These are phyloP conservation scores for Jimgerdemannia flammicorona DNA, from an alignment of 192 early-diverging fungal genomes.

Conservation along the genomic window DNA sequence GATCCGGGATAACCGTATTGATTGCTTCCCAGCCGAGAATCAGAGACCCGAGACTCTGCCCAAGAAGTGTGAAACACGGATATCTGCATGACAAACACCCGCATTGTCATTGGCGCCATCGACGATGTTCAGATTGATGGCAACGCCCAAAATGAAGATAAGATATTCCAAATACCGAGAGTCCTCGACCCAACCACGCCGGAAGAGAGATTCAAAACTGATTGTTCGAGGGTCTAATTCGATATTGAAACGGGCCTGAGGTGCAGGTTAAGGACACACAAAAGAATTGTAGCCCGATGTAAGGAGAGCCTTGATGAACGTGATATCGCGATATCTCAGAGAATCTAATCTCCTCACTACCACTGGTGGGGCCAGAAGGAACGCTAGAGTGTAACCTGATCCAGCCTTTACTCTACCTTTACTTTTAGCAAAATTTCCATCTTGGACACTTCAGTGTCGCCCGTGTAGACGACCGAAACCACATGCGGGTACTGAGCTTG, in stretches of 20 bases:
- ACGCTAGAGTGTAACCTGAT: not conserved
- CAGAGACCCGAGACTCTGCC: conserved; percentile 83
- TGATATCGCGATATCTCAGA: not conserved
- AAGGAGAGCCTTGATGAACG: too few relatives aligned
- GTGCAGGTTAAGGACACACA: not conserved
- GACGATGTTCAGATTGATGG: too few relatives aligned
- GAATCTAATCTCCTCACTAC: not conserved
- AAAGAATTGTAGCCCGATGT: not conserved
- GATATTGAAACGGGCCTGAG: conserved; percentile 64
- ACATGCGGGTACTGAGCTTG: conserved; percentile 66
- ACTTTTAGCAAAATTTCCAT: conserved; percentile 60
- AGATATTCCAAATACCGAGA: conserved; percentile 38
- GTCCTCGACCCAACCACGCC: conserved; percentile 68
- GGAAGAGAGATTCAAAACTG: conserved; percentile 58
- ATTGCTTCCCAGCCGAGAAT: conserved; percentile 76
- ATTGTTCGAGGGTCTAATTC: conserved; percentile 49
- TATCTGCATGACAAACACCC: conserved; percentile 41
- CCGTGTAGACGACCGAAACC: conserved; percentile 78
- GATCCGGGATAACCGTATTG: conserved; percentile 59
- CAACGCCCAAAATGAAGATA: not conserved
- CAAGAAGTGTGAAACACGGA: conserved; percentile 75
- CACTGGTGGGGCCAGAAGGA: not conserved
- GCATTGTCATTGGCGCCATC: too few relatives aligned
- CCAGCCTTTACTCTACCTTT: conserved; percentile 34
- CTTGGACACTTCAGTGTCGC: conserved; percentile 51